Evolutionary conservation across 2,329 filamentous ascomycete genomes (phyloP).

Genomic region (Aspergillus japonicus): DNA sequence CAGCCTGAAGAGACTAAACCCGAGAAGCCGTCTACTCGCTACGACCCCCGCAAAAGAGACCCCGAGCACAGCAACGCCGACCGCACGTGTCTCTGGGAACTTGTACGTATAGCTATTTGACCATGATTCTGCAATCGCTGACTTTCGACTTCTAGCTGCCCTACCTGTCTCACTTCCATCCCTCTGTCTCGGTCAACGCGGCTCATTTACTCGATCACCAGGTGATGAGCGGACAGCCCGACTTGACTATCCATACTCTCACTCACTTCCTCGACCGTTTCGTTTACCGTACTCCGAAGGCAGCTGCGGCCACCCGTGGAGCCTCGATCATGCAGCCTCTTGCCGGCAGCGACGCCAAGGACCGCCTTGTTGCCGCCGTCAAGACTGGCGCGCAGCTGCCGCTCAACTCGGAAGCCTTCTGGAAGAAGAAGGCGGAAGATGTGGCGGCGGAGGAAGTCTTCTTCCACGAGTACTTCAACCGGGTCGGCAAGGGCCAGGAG

Average conservation of each 20-base stretch:
- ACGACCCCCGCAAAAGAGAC: conserved; percentile 88
- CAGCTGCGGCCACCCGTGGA: conserved; percentile 63
- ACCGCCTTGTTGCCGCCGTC: conserved; percentile 61
- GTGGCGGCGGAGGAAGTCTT: conserved; percentile 91
- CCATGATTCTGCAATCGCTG: neutral
- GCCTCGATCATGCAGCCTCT: conserved; percentile 96
- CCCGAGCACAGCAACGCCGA: conserved; percentile 94
- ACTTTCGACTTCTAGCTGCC: conserved; percentile 50
- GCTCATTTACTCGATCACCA: conserved; percentile 66
- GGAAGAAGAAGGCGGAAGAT: conserved; percentile 83
- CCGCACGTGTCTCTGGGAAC: conserved; percentile 87
- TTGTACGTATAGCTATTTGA: conserved; percentile 54
- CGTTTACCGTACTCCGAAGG: conserved; percentile 92
- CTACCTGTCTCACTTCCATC: conserved; percentile 81
- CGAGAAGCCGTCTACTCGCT: conserved; percentile 46
- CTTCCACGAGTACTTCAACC: conserved; percentile 95
- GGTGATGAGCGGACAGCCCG: conserved; percentile 79
- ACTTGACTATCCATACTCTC: conserved; percentile 83
- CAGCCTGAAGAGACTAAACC: conserved; percentile 24
- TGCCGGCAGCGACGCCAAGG: conserved; percentile 59
- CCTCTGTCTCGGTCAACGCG: conserved; percentile 84
- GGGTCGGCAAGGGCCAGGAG: conserved; percentile 59
- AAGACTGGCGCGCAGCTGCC: conserved; percentile 60
- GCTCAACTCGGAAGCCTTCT: conserved; percentile 87
- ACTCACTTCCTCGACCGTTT: conserved; percentile 97